phyloP scores from a whole-genome alignment of 345 rosid species.

The Sisymbrium irio region DNA sequence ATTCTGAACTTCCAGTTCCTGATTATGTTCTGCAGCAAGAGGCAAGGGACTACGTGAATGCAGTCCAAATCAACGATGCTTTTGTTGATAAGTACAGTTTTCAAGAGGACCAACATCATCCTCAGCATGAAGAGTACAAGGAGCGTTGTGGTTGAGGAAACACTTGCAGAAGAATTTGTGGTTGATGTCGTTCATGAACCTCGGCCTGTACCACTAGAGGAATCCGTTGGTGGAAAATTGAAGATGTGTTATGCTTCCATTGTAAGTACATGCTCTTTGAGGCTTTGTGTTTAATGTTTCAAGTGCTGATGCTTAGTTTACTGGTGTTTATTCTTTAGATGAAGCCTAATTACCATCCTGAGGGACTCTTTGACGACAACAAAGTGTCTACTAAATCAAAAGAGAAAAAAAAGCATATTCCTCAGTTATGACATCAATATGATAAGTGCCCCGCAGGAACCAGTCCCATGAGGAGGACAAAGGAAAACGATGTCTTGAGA shows the following conservation, averaged over 20 bases:
- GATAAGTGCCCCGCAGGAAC: conserved; percentile 77
- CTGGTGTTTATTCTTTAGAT: conserved; percentile 42
- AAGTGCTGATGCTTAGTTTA: not conserved
- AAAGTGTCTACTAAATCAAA: conserved; percentile 50
- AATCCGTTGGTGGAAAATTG: conserved; percentile 57
- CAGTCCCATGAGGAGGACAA: conserved; percentile 89
- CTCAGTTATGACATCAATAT: conserved; percentile 77
- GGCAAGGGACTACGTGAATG: conserved; percentile 61
- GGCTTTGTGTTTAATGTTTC: not conserved
- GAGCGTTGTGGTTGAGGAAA: conserved; percentile 55
- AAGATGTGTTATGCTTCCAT: conserved; percentile 88
- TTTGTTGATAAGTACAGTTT: conserved; percentile 59
- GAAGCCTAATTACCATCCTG: conserved; percentile 88
- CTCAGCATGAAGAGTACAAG: conserved; percentile 57
- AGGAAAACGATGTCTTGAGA: conserved; percentile 76
- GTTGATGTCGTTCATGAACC: conserved; percentile 48
- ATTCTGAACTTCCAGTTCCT: conserved; percentile 45
- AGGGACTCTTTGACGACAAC: conserved; percentile 75
- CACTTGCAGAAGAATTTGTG: conserved; percentile 52
- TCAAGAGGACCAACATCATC: conserved; percentile 50
- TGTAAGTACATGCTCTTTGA: conserved; percentile 50
- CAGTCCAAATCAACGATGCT: conserved; percentile 73
- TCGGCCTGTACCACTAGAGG: conserved; percentile 48
- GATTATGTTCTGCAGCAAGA: conserved; percentile 77
- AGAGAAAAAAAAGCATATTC: conserved; percentile 50